Conservation (phyloP, 2,329 filamentous ascomycete species). For the Harringtonia lauricola region DNA sequence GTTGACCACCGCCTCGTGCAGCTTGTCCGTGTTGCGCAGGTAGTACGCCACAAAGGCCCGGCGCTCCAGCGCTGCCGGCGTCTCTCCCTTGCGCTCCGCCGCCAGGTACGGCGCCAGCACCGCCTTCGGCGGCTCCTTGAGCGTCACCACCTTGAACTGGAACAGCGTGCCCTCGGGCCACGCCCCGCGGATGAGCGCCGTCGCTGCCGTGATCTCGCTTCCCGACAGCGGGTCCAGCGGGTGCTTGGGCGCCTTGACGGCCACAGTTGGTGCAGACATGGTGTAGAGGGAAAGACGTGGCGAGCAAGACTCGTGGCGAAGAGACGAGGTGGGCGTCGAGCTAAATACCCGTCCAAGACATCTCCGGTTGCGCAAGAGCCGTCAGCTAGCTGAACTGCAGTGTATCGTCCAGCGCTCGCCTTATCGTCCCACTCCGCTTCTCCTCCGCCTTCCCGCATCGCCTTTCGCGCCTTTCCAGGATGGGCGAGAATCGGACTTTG, state of each 20-base stretch:
- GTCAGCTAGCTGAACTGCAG: no score
- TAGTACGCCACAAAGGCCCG: slow-evolving; percentile 48
- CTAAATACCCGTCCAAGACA: no score
- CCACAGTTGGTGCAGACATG: not conserved
- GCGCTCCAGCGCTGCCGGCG: slow-evolving; percentile 30
- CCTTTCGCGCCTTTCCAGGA: no score
- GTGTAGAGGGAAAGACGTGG: no score
- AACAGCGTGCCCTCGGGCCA: slow-evolving; percentile 45
- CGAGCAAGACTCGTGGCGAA: no score
- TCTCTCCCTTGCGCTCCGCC: slow-evolving; percentile 31
- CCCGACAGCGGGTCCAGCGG: slow-evolving; percentile 48
- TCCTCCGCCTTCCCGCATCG: no score
- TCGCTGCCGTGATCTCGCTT: slow-evolving; percentile 42
- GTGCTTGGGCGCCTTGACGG: slow-evolving; percentile 23
- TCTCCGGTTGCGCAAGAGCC: no score
- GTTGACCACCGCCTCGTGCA: slow-evolving; percentile 43
- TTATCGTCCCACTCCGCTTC: no score
- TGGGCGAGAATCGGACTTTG: no score
- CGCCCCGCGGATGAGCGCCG: slow-evolving; percentile 34
- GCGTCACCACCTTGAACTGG: slow-evolving; percentile 52
- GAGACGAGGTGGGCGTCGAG: no score
- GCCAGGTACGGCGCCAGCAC: slow-evolving; percentile 38
- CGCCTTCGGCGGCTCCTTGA: slow-evolving; percentile 44
- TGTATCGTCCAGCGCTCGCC: no score
- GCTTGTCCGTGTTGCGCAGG: slow-evolving; percentile 46